These are phyloP conservation scores for Beauveria bassiana DNA, from an alignment of 2,329 filamentous ascomycete genomes.

Conservation along the genomic window DNA sequence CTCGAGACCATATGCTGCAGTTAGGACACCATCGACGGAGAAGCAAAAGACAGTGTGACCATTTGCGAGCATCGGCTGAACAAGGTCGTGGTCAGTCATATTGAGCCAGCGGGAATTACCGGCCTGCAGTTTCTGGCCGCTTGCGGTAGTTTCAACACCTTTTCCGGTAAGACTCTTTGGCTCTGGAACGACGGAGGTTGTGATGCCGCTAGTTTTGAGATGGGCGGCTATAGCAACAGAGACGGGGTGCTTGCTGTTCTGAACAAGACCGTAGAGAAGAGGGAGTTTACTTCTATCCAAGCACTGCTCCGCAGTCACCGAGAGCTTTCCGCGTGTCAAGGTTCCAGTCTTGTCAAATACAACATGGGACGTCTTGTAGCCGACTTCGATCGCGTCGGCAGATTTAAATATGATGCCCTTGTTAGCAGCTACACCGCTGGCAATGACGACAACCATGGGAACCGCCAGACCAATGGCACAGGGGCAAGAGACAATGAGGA, in stretches of 20 bases:
- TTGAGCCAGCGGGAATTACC: slow-evolving; percentile 45
- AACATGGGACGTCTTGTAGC: slow-evolving; percentile 54
- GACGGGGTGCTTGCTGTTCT: slow-evolving; percentile 43
- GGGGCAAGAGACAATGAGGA: slow-evolving; percentile 69
- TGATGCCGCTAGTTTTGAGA: slow-evolving; percentile 23
- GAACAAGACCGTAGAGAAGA: slow-evolving; percentile 26
- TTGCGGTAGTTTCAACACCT: slow-evolving; percentile 33
- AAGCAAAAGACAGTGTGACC: slow-evolving; percentile 42
- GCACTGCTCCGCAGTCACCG: slow-evolving; percentile 24
- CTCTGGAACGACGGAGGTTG: slow-evolving; percentile 19
- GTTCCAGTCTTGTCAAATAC: slow-evolving; percentile 81
- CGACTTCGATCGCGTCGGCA: slow-evolving; percentile 54
- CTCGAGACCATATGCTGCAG: slow-evolving; percentile 38
- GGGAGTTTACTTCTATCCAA: not conserved
- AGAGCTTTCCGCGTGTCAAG: slow-evolving; percentile 52
- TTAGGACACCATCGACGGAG: slow-evolving; percentile 26
- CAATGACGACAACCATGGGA: slow-evolving; percentile 71
- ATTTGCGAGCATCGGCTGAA: slow-evolving; percentile 26
- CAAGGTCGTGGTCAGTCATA: slow-evolving; percentile 21
- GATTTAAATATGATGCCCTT: slow-evolving; percentile 63
- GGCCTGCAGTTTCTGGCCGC: slow-evolving; percentile 29
- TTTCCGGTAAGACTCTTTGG: slow-evolving; percentile 34
- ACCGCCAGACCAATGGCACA: slow-evolving; percentile 69
- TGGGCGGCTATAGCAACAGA: slow-evolving; percentile 38
- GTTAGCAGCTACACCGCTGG: slow-evolving; percentile 56